Evolutionary conservation across 768 basidiomycete genomes (phyloP).

Genomic region (Lentinula edodes): DNA sequence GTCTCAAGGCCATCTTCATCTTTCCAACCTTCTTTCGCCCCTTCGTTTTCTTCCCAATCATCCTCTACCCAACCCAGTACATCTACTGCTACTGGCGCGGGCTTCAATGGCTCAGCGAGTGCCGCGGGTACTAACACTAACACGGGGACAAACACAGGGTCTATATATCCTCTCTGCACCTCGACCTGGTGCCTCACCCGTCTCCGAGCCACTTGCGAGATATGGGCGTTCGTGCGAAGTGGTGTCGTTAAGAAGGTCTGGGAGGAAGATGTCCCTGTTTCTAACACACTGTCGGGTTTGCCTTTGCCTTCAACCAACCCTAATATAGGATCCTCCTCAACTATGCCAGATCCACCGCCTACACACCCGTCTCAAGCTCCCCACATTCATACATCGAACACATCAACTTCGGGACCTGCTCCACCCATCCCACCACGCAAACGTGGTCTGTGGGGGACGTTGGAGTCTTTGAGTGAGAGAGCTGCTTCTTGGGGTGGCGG

Average conservation of each 20-base stretch:
- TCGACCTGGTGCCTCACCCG: slow-evolving; percentile 84
- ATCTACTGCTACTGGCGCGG: background rate
- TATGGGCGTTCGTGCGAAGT: slow-evolving; percentile 85
- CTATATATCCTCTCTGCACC: slow-evolving; percentile 73
- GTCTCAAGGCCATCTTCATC: background rate
- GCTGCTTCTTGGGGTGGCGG: slow-evolving; percentile 53
- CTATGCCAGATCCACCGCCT: background rate
- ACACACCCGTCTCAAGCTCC: background rate
- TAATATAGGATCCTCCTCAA: background rate
- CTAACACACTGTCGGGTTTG: background rate
- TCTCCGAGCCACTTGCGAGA: slow-evolving; percentile 78
- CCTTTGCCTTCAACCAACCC: slow-evolving; percentile 12
- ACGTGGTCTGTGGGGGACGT: slow-evolving; percentile 63
- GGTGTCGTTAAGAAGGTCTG: slow-evolving; percentile 82
- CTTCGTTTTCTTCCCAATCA: background rate
- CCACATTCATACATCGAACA: slow-evolving; percentile 11
- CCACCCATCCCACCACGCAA: slow-evolving; percentile 48
- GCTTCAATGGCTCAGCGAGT: slow-evolving; percentile 18
- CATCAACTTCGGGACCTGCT: slow-evolving; percentile 12
- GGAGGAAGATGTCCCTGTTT: slow-evolving; percentile 61
- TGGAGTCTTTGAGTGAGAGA: slow-evolving; percentile 53
- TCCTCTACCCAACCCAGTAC: background rate
- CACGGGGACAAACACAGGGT: background rate
- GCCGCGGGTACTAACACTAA: background rate
- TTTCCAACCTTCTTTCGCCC: background rate